phyloP scores from a whole-genome alignment of 2,329 filamentous ascomycete genomes.

The Uncinocarpus reesii region DNA sequence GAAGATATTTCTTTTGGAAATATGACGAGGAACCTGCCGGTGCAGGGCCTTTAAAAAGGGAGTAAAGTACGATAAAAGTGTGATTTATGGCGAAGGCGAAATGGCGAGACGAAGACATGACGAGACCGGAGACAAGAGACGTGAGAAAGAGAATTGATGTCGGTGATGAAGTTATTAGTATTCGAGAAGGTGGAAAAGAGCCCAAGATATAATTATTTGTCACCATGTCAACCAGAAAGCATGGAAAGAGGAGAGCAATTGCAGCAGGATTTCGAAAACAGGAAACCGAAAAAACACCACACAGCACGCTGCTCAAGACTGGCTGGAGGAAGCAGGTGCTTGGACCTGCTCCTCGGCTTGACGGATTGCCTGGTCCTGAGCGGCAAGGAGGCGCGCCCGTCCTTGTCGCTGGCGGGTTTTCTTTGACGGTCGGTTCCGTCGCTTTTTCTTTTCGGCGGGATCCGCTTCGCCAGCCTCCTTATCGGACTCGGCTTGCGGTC shows the following conservation, averaged over 20 bases:
- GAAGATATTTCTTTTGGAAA: neutral
- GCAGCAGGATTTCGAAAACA: neutral
- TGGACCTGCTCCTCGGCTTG: neutral
- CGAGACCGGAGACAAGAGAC: neutral
- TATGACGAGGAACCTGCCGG: neutral
- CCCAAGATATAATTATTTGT: neutral
- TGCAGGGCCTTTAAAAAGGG: neutral
- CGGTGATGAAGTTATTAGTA: neutral
- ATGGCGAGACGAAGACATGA: neutral
- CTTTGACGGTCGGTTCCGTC: conserved; percentile 7
- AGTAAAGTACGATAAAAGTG: neutral
- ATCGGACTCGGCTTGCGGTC: neutral
- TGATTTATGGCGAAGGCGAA: neutral
- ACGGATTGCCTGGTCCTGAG: neutral
- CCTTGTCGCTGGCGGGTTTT: conserved; percentile 1
- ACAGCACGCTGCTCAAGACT: neutral
- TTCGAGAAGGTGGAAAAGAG: conserved; percentile 1
- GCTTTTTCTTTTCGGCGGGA: neutral
- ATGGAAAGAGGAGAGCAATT: neutral
- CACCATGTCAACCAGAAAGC: neutral
- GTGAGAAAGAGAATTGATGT: neutral
- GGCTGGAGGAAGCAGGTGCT: neutral
- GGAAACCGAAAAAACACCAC: conserved; percentile 1
- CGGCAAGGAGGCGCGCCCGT: neutral
- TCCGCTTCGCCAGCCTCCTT: conserved; percentile 2